Conservation (phyloP, 768 basidiomycete genomes). For the Mycena vulgaris region DNA sequence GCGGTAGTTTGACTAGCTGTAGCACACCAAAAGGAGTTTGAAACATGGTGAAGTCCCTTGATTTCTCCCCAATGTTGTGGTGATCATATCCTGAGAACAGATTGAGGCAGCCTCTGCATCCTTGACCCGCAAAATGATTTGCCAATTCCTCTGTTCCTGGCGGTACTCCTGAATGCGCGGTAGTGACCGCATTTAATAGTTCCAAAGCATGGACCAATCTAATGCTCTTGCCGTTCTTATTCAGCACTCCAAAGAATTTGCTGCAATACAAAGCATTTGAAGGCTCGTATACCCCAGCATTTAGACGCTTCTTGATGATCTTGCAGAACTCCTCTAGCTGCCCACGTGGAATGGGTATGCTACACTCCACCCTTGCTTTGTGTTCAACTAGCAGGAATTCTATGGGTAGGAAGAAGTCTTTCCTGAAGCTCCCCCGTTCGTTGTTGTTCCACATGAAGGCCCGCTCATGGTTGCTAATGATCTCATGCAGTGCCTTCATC, state of each 20-base stretch:
- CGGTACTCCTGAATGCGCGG: slow-evolving; percentile 37
- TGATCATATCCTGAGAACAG: no score
- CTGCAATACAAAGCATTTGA: slow-evolving; percentile 45
- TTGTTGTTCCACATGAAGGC: slow-evolving; percentile 26
- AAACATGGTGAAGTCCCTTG: no score
- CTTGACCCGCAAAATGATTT: slow-evolving; percentile 30
- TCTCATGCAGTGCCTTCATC: slow-evolving; percentile 41
- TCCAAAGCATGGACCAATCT: slow-evolving; percentile 45
- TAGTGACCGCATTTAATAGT: slow-evolving; percentile 43
- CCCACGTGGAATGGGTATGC: slow-evolving; percentile 38
- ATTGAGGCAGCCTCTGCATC: slow-evolving; percentile 23
- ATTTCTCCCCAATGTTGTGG: no score
- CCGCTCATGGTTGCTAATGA: slow-evolving; percentile 40
- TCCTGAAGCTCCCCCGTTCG: slow-evolving; percentile 16
- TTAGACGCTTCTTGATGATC: slow-evolving; percentile 35
- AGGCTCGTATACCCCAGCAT: slow-evolving; percentile 32
- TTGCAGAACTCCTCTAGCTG: slow-evolving; percentile 33
- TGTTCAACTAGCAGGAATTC: slow-evolving; percentile 43
- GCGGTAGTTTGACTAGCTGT: no score
- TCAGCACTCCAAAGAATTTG: slow-evolving; percentile 49
- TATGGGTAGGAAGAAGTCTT: slow-evolving; percentile 10
- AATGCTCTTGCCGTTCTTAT: slow-evolving; percentile 42
- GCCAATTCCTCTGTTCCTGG: slow-evolving; percentile 34
- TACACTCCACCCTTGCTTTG: slow-evolving; percentile 41
- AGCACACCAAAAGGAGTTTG: no score